Percentiles rank a stretch among this genome's conserved stretches.
Conservation (phyloP, 495 filamentous ascomycete genomes). For the Tuber microsphaerosporum region DNA sequence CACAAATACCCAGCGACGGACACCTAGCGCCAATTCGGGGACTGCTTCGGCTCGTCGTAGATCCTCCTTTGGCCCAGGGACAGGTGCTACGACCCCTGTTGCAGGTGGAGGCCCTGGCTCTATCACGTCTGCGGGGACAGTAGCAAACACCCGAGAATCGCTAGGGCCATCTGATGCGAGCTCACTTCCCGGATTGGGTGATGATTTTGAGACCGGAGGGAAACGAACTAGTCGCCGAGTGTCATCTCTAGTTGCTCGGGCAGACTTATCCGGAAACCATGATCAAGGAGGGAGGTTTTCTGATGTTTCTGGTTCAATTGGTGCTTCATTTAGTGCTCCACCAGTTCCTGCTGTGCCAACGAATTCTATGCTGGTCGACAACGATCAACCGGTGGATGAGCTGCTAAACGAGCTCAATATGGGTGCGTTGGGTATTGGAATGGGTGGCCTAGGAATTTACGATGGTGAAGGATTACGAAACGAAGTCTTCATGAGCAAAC, state of each 20-base stretch:
- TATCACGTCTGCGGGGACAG: conserved; percentile 27
- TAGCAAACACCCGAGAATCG: conserved; percentile 30
- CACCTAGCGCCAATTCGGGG: conserved; percentile 34
- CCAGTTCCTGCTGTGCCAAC: conserved; percentile 38
- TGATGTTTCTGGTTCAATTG: conserved; percentile 53
- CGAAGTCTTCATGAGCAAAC: conserved; percentile 65
- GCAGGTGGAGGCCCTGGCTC: conserved; percentile 46
- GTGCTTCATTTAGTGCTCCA: conserved; percentile 39
- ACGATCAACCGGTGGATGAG: conserved; percentile 55
- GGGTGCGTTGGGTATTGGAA: conserved; percentile 41
- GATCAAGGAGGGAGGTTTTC: conserved; percentile 66
- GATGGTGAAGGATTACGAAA: conserved; percentile 64
- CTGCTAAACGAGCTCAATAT: conserved; percentile 64
- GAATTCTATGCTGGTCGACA: conserved; percentile 31
- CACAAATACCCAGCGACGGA: conserved; percentile 33
- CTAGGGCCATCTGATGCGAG: conserved; percentile 47
- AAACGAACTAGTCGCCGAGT: conserved; percentile 74
- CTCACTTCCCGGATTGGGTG: conserved; percentile 52
- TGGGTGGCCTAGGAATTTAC: conserved; percentile 54
- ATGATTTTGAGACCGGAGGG: conserved; percentile 63
- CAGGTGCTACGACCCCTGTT: conserved; percentile 74
- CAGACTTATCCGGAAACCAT: conserved; percentile 66
- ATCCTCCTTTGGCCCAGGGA: conserved; percentile 75
- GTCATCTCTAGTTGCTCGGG: conserved; percentile 84
- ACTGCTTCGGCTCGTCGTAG: conserved; percentile 49